These are phyloP conservation scores for Polymyxa betae DNA, from an alignment of 208 protist genomes.

Conservation along the genomic window DNA sequence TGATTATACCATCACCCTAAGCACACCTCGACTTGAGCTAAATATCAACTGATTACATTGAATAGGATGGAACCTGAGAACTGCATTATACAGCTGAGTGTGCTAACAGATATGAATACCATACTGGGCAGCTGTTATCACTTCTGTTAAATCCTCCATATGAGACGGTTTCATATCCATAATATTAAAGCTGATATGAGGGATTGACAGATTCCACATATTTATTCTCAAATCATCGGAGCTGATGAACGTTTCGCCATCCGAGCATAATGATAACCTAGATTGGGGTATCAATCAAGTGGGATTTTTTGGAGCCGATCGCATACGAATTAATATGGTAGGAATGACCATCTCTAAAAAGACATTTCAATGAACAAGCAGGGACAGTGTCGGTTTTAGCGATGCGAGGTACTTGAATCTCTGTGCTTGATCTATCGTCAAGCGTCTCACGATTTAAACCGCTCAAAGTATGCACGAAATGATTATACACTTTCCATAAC, in stretches of 20 bases:
- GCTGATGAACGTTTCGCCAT: slow-evolving; percentile 54
- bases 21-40: slow-evolving; percentile 18
- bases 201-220: slow-evolving; percentile 45
- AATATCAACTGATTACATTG: slow-evolving; percentile 12
- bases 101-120: not conserved
- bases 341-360: not conserved
- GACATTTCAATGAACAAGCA: slow-evolving; percentile 15
- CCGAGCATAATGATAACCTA: slow-evolving; percentile 31
- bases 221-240: slow-evolving; percentile 51
- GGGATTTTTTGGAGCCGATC: not conserved
- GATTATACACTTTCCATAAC: slow-evolving; percentile 49
- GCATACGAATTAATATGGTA: slow-evolving; percentile 47
- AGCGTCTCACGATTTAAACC: not conserved
- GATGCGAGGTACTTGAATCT: not conserved
- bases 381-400: slow-evolving; percentile 4
- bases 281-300: not conserved
- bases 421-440: not conserved
- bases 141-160: slow-evolving; percentile 54
- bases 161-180: slow-evolving; percentile 5
- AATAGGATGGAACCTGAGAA: slow-evolving; percentile 27
- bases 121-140: slow-evolving; percentile 26
- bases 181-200: slow-evolving; percentile 48
- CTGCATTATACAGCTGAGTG: not conserved
- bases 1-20: slow-evolving; percentile 1
- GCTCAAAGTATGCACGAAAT: slow-evolving; percentile 28